Base-by-base conservation (phyloP, 768 basidiomycete genomes). In the Pholiota molesta region DNA sequence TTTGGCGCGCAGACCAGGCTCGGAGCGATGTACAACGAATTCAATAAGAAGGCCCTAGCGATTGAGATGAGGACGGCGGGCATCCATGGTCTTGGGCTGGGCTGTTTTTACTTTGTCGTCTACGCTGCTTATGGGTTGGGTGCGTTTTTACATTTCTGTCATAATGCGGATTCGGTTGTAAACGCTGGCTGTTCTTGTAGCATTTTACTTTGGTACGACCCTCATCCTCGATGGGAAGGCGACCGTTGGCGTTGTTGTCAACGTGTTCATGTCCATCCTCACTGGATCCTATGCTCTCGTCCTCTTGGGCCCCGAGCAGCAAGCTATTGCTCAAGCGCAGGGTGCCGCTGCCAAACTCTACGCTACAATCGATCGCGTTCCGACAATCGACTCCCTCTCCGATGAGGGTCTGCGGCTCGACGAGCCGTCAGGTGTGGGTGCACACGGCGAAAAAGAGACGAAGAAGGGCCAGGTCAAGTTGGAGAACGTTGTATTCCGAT, bases 281-380 rank as follows among this genome's bases (percentile, higher is more conserved):
- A 94, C 95, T 68, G 95, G 95, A 68, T 92, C 94, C 1, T 96
- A 97, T 80, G 94, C 93, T 16, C 79, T 95, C 57, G 91, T 89
- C 2, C 69, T 92, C 69, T 76, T 97, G 55, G 91, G 91, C 0
- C 97, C 97, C 1, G 94, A 97, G 72, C 78, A 95, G 78, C 91
- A 92, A 84, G 92, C 93, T 8, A 78, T 98, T 64, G 84, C 86
- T 17, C 85, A 89, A 65, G 95, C 86, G 31, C 86, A 86, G 62
- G 92, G 86, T 19, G 95, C 95, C 21, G 94, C 94, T 17, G 91
- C 90, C 9, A 97, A 97, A 72, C 79, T 98, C 5, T 97, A 83
- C 71, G 79, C 84, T 21, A 95, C 95, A 2, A 97, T 98, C 63
- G 91, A 95, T 68, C 89, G 95, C 28, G 79, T 92, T 7, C 95